Evolutionary conservation across 257 asterid genomes (phyloP), one percentile per base, ranked within the genome.

Genomic region (Ligustrum vulgare): DNA sequence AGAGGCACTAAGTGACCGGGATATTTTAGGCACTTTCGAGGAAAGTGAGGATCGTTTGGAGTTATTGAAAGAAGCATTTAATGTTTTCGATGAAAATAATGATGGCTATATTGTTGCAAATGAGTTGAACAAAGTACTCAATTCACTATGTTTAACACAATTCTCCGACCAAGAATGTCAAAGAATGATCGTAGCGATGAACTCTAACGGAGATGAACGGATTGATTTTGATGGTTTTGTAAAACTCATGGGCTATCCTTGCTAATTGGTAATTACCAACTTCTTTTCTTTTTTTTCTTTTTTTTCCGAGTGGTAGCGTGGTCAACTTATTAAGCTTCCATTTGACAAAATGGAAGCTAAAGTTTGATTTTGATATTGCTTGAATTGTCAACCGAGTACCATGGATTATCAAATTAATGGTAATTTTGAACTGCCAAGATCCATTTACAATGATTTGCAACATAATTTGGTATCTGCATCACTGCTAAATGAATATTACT

Each of bases 351-450:
- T n/a, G n/a, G n/a, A n/a, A n/a, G n/a, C n/a, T n/a, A n/a, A n/a
- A n/a, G n/a, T n/a, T n/a, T n/a, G n/a, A n/a, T n/a, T n/a, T n/a
- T n/a, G n/a, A n/a, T n/a, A n/a, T n/a, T n/a, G n/a, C n/a, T n/a
- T n/a, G n/a, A n/a, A n/a, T n/a, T n/a, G n/a, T n/a, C n/a, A n/a
- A n/a, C 31, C 79, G 23, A 78, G 77, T 71, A 60, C 75, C 79
- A 77, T 85, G 77, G 89, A 84, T 69, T 88, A 84, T 84, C 91
- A 79, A 77, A 70, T 85, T 20, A 86, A 79, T n/a, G 84, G 80
- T 13, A 91, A 82, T 74, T 88, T 87, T 67, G 90, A 87, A 43
- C 86, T 84, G 35, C 85, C 82, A 18, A 81, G 91, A 77, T 83
- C 91, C 51, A 75, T 86, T 33, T 88, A 85, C 71, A 84, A 78